Percentiles rank a stretch among this genome's conserved stretches.
Conservation (phyloP, 768 basidiomycete species). For the Mycena rosella region DNA sequence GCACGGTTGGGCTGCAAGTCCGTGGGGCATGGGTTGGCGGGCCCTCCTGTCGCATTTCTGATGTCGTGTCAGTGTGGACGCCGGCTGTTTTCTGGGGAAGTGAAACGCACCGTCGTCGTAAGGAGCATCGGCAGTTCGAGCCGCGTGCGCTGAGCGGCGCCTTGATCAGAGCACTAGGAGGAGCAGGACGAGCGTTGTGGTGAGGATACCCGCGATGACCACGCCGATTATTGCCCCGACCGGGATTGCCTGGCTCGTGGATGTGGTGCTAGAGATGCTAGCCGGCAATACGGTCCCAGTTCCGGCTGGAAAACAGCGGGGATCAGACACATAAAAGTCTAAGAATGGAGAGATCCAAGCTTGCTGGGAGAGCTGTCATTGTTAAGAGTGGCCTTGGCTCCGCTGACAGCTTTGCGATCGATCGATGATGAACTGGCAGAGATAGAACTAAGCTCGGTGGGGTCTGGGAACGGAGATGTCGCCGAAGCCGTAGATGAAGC, state of each 20-base stretch:
- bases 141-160: slow-evolving; percentile 3
- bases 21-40: slow-evolving; percentile 11
- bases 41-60: neutral
- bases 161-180: slow-evolving; percentile 3
- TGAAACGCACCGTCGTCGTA: slow-evolving; percentile 3
- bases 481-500: neutral
- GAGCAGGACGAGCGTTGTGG: neutral
- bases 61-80: neutral
- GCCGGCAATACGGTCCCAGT: neutral
- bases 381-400: neutral
- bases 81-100: neutral
- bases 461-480: neutral
- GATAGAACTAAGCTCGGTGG: neutral
- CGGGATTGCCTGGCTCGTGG: neutral
- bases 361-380: slow-evolving; percentile 3
- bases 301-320: neutral
- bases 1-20: slow-evolving; percentile 20
- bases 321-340: neutral
- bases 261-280: neutral
- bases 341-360: too few relatives aligned
- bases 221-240: slow-evolving; percentile 11
- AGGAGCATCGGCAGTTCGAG: neutral
- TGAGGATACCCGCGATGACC: slow-evolving; percentile 13
- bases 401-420: neutral
- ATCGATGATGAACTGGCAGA: neutral